Evolutionary conservation across 345 rosid genomes (phyloP), one percentile per base, ranked within the genome.

Genomic region (Syzygium jambos): DNA sequence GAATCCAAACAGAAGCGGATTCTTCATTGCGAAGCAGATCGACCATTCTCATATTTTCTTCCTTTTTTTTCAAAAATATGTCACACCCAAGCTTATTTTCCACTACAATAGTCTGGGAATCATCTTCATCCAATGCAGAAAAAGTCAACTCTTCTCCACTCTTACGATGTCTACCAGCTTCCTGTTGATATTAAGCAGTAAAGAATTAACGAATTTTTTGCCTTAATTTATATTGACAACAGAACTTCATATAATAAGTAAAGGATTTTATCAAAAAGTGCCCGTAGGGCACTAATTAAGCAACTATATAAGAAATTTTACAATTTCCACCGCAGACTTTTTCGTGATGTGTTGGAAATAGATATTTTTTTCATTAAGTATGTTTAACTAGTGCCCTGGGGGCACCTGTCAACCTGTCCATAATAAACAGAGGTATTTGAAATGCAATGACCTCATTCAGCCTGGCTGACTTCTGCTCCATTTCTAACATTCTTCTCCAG

Each of bases 81-180:
- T 95, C 98, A 92, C 92, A 90, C 27, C 99, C 99, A 78, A 98
- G 99, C 90, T 93, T 93, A 93, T 98, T 98, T 90, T 95, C 99
- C 85, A 98, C 93, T 52, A 92, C 90, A 83, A 95, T 90, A 68
- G 98, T 95, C 91, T 94, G 98, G 88, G 94, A 95, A 90, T 98
- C 99, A 90, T 95, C 99, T 91, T 96, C 99, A 88, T 98, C 99
- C 90, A 98, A 91, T 46, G 99, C 99, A 88, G 98, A 98, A 89
- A 93, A 92, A 78, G 93, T 89, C 84, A 91, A 91, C 91, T 92
- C 95, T 87, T 94, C 95, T 91, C 93, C 97, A 30, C 90, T 89
- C 87, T 86, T 93, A 88, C 54, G 88, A 89, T 89, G 91, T 89
- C 89, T 68, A 85, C 89, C 90, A 88, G 93, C 92, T 52, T 93